A percentile compares a stretch with the other conserved stretches of the same genome.
Conservation (phyloP, 1,284 basidiomycete species). For the Ustilago tritici region DNA sequence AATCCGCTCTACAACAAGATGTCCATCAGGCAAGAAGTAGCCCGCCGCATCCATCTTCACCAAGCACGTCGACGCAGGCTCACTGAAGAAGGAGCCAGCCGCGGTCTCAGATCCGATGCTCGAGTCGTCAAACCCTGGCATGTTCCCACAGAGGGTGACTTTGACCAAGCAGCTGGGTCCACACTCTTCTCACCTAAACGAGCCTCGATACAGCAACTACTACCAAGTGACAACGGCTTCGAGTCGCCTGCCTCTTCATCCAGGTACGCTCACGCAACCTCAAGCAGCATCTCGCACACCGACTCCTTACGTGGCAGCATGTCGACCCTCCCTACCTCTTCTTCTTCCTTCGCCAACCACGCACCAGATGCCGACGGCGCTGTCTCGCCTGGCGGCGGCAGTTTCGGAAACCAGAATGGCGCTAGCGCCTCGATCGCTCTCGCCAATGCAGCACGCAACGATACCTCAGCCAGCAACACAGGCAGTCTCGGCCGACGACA, state of each 20-base stretch:
- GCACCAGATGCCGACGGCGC: constrained; percentile 1
- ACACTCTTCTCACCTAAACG: constrained; percentile 43
- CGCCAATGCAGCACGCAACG: constrained; percentile 2
- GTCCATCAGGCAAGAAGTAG: constrained; percentile 45
- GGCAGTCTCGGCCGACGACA: constrained; percentile 31
- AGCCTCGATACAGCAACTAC: constrained; percentile 26
- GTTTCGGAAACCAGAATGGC: constrained; percentile 8
- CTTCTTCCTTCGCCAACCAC: constrained; percentile 27
- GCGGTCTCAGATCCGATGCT: constrained; percentile 31
- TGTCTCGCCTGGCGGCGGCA: constrained; percentile 13
- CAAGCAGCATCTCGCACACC: constrained; percentile 25
- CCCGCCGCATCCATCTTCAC: constrained; percentile 32
- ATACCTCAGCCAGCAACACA: constrained; percentile 6
- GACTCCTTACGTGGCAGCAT: constrained; percentile 32
- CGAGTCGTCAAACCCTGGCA: constrained; percentile 54
- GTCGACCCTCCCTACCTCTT: constrained; percentile 28
- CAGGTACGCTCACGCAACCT: constrained; percentile 23
- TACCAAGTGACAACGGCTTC: constrained; percentile 13
- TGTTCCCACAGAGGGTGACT: constrained; percentile 54
- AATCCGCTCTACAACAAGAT: constrained; percentile 48
- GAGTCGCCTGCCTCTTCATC: constrained; percentile 19
- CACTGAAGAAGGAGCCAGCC: constrained; percentile 17
- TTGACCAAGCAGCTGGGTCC: constrained; percentile 56
- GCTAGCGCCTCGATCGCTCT: background rate
- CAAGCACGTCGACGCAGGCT: constrained; percentile 29